phyloP scores from a whole-genome alignment of 208 protist species.

The Wallacemonas sp. region DNA sequence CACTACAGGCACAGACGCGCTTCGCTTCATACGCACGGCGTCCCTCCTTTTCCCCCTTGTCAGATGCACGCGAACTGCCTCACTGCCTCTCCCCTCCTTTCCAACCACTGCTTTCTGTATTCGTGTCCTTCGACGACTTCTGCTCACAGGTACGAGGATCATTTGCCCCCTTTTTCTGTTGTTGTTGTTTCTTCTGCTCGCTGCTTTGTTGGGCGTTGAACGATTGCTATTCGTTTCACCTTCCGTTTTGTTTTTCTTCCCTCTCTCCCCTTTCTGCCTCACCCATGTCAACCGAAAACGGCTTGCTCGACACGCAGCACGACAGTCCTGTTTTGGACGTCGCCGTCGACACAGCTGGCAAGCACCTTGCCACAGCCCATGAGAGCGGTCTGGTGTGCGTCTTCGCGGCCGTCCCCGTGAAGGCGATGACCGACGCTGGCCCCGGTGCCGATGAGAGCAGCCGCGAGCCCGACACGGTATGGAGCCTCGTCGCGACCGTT shows the following conservation, averaged over 20 bases:
- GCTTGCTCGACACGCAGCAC: slow-evolving; percentile 71
- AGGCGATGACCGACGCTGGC: not conserved
- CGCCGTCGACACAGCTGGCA: slow-evolving; percentile 61
- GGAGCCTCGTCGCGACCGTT: slow-evolving; percentile 19
- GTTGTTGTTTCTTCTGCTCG: not conserved
- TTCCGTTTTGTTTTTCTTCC: slow-evolving; percentile 14
- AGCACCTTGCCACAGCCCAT: slow-evolving; percentile 61
- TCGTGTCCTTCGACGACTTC: slow-evolving; percentile 8
- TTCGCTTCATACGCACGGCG: too few species aligned
- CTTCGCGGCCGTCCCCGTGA: slow-evolving; percentile 28
- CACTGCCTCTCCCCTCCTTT: too few species aligned
- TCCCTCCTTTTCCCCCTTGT: too few species aligned
- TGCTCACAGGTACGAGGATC: not conserved
- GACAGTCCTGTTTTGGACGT: slow-evolving; percentile 61
- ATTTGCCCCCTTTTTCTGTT: not conserved
- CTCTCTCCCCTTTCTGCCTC: not conserved
- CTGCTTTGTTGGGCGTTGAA: not conserved
- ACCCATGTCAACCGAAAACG: slow-evolving; percentile 21
- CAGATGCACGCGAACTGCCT: not conserved
- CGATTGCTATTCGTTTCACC: too few species aligned
- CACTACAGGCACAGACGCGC: too few species aligned
- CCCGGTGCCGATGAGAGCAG: slow-evolving; percentile 11
- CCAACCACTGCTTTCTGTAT: slow-evolving; percentile 6
- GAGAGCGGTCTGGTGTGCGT: slow-evolving; percentile 70
- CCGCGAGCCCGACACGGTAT: slow-evolving; percentile 4